Evolutionary conservation across 1,139 yeast species (phyloP).

Genomic region (Taiozyma onychis): DNA sequence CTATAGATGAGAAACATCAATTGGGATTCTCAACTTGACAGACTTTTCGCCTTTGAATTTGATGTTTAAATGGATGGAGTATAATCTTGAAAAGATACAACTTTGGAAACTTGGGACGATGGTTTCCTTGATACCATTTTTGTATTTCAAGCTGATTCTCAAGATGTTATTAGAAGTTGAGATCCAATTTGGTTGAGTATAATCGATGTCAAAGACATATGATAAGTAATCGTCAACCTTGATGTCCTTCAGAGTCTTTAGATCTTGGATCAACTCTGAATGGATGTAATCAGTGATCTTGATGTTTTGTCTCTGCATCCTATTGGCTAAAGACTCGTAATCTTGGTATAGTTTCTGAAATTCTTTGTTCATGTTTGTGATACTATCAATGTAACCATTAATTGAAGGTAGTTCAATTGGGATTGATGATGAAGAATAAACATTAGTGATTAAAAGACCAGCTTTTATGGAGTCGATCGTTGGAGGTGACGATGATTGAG

Average conservation of each 20-base stretch:
- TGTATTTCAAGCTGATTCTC: constrained; percentile 25
- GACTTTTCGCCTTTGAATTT: constrained; percentile 26
- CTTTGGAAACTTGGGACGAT: constrained; percentile 54
- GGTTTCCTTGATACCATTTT: constrained; percentile 30
- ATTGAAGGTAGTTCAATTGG: constrained; percentile 24
- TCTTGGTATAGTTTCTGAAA: constrained; percentile 7
- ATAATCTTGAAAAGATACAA: constrained; percentile 48
- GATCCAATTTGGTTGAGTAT: not conserved
- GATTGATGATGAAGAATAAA: constrained; percentile 18
- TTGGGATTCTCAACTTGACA: constrained; percentile 30
- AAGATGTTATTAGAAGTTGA: constrained; percentile 3
- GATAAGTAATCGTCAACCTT: constrained; percentile 8
- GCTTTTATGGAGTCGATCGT: constrained; percentile 12
- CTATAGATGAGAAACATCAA: constrained; percentile 7
- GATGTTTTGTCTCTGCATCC: not conserved
- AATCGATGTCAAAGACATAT: constrained; percentile 5
- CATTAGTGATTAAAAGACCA: constrained; percentile 17
- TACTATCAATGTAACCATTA: constrained; percentile 4
- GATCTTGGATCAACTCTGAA: constrained; percentile 12
- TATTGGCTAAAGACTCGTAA: not conserved
- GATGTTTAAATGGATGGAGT: constrained; percentile 33
- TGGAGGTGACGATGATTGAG: constrained; percentile 13
- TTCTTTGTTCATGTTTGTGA: constrained; percentile 8
- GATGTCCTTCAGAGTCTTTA: constrained; percentile 18
- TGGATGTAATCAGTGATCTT: constrained; percentile 9